phyloP scores from a whole-genome alignment of 345 rosid species.

The Streptanthus diversifolius region DNA sequence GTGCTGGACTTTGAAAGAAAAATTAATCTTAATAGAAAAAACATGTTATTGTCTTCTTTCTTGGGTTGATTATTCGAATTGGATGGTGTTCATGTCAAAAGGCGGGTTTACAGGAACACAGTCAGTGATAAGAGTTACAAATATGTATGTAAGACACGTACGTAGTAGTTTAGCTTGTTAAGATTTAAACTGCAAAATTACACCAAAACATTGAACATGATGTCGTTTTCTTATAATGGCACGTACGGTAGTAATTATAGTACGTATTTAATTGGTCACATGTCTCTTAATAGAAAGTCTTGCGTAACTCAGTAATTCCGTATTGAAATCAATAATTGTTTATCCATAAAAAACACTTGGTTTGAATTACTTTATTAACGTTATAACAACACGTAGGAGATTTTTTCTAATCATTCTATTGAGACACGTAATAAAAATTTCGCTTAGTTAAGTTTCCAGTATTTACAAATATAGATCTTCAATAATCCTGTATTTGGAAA shows the following conservation, averaged over 20 bases:
- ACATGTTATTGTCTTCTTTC: background rate
- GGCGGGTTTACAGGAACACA: background rate
- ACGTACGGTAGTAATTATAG: background rate
- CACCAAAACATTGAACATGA: background rate
- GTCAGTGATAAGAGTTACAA: background rate
- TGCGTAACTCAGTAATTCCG: too few relatives aligned
- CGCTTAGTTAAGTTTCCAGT: background rate
- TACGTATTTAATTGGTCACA: background rate
- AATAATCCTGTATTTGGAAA: background rate
- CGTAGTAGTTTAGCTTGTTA: background rate
- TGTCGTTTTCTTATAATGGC: background rate
- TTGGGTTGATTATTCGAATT: background rate
- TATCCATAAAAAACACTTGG: too few relatives aligned
- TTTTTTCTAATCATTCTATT: background rate
- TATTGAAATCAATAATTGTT: too few relatives aligned
- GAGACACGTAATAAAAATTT: background rate
- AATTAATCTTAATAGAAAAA: background rate
- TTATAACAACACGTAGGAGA: background rate
- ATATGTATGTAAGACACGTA: background rate
- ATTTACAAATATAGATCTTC: background rate
- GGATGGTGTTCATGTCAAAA: background rate
- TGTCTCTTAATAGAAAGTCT: too few relatives aligned
- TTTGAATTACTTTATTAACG: background rate
- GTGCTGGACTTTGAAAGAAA: background rate
- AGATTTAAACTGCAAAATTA: background rate